Evolutionary conservation across 352 stramenopile species (phyloP).

Genomic region (Phytophthora agathidicida): DNA sequence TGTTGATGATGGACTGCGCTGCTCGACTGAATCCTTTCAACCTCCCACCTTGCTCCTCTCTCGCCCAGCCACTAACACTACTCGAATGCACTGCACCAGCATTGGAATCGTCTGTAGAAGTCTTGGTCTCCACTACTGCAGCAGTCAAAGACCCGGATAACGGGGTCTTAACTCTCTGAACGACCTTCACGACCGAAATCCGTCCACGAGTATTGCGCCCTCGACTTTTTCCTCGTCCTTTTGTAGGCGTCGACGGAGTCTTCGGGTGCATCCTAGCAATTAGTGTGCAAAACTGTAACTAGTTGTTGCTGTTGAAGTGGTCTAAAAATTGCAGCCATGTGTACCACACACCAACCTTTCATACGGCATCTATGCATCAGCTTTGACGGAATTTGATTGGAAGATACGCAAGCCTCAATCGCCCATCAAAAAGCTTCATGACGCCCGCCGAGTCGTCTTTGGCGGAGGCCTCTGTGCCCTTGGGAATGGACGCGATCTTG

Average conservation of each 20-base stretch:
- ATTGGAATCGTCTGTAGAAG: neutral
- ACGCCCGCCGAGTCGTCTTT: neutral
- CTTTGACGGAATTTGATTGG: too few species aligned
- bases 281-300: neutral
- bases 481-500: neutral
- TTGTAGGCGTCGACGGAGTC: constrained; percentile 13
- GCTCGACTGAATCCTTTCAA: constrained; percentile 32
- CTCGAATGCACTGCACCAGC: neutral
- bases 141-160: neutral
- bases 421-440: constrained; percentile 1
- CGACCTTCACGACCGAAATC: constrained; percentile 19
- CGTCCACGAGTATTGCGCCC: neutral
- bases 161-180: constrained; percentile 10
- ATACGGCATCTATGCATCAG: too few species aligned
- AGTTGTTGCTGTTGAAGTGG: neutral
- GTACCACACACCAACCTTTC: neutral
- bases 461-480: constrained; percentile 2
- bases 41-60: neutral
- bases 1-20: constrained; percentile 44
- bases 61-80: neutral
- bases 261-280: constrained; percentile 10
- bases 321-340: constrained; percentile 28
- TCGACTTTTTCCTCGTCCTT: constrained; percentile 14
- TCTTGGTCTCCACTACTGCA: constrained; percentile 1
- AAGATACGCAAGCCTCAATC: too few species aligned